Evolutionary conservation across 75 land plant species (phyloP).

Genomic region (Cunninghamia lanceolata): DNA sequence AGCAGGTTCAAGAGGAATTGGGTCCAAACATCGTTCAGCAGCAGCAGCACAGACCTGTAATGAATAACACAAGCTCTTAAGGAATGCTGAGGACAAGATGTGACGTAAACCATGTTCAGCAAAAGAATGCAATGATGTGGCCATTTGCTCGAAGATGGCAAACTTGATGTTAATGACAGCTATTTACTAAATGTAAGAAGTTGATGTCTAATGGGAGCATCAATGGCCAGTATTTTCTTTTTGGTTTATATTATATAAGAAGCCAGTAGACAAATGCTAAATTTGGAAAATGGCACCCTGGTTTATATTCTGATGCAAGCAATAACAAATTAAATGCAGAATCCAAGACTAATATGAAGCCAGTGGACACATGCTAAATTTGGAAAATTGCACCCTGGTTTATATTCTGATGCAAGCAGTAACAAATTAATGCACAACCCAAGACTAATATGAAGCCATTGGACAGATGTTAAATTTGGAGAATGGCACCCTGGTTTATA

Average conservation of each 20-base stretch:
- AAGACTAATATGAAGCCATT: no score
- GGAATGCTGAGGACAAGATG: not conserved
- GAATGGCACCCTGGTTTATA: no score
- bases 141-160: not conserved
- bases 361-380: not conserved
- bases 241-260: not conserved
- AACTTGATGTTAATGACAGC: not conserved
- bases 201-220: not conserved
- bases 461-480: no score
- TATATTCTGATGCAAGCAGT: not conserved
- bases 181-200: constrained; percentile 2
- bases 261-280: not conserved
- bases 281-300: not conserved
- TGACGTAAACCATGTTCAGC: not conserved
- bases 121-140: not conserved
- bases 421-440: no score
- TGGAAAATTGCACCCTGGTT: not conserved
- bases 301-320: not conserved
- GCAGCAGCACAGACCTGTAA: constrained; percentile 85
- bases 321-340: not conserved
- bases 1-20: constrained; percentile 77
- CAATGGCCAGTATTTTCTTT: not conserved
- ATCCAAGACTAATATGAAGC: not conserved
- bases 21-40: constrained; percentile 92
- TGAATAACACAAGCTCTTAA: not conserved